A percentile compares a stretch with the other conserved stretches of the same genome.
phyloP scores from a whole-genome alignment of 495 filamentous ascomycete genomes.

The Hypoxylon trugodes region DNA sequence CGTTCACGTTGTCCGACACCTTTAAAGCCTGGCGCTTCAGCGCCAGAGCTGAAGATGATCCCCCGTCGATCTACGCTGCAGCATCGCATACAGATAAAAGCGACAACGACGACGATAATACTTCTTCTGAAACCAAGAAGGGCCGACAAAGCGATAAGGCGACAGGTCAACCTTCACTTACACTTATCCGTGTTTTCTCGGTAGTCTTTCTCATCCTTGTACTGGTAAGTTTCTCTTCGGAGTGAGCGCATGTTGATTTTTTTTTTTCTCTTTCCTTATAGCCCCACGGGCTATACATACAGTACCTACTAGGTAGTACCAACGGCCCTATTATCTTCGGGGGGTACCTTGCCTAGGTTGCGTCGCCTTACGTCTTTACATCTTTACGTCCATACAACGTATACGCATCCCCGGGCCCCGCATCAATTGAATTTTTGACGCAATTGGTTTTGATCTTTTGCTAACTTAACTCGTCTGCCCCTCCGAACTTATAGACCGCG shows the following conservation, averaged over 20 bases:
- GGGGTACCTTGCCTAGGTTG: conserved; percentile 1
- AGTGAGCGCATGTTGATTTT: not conserved
- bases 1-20: conserved; percentile 26
- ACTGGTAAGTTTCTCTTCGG: conserved; percentile 55
- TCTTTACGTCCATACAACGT: not conserved
- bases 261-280: conserved; percentile 10
- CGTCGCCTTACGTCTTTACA: not conserved
- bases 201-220: conserved; percentile 53
- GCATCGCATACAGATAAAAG: conserved; percentile 12
- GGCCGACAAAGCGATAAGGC: conserved; percentile 26
- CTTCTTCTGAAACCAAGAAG: conserved; percentile 1
- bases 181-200: conserved; percentile 50
- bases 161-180: conserved; percentile 21
- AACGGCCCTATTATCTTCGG: conserved; percentile 20
- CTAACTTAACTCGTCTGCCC: conserved; percentile 8
- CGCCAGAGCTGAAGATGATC: conserved; percentile 44
- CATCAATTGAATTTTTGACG: conserved; percentile 33
- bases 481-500: conserved; percentile 37
- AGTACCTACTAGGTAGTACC: conserved; percentile 7
- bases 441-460: conserved; percentile 24
- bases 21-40: conserved; percentile 43
- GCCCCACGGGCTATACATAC: conserved; percentile 24
- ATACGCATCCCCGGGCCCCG: conserved; percentile 21
- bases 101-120: conserved; percentile 24
- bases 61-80: conserved; percentile 17